Percentiles rank a stretch among this genome's conserved stretches.
These are phyloP conservation scores for Ophiostoma montium DNA, from an alignment of 2,329 filamentous ascomycete species.

Conservation along the genomic window DNA sequence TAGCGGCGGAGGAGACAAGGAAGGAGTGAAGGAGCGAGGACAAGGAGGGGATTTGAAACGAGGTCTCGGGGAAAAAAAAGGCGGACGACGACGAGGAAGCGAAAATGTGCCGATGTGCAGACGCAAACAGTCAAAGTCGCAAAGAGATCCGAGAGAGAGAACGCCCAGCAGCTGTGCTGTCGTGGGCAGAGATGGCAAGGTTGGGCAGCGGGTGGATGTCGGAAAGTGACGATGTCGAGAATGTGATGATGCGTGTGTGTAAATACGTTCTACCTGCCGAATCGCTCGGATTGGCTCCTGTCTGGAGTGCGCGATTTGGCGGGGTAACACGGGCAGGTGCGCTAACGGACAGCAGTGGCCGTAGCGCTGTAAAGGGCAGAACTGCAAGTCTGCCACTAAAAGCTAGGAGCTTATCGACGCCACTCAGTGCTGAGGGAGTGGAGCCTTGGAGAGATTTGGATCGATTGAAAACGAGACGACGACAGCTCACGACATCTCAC, in stretches of 20 bases:
- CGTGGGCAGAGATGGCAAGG: too few species aligned
- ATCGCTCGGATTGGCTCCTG: neutral
- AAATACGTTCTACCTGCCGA: neutral
- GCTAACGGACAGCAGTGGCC: neutral
- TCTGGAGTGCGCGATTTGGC: neutral
- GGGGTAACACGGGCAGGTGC: constrained; percentile 7
- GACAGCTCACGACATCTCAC: neutral
- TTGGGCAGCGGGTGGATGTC: too few species aligned
- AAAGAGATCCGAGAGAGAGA: too few species aligned
- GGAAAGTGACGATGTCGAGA: too few species aligned
- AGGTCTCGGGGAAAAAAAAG: too few species aligned
- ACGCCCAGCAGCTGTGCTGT: too few species aligned
- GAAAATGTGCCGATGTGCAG: neutral
- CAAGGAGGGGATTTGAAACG: neutral
- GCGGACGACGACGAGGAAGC: neutral
- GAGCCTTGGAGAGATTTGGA: neutral
- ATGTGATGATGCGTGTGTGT: neutral
- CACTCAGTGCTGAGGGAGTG: neutral
- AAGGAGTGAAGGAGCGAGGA: neutral
- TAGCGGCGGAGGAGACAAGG: constrained; percentile 17
- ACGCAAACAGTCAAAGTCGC: too few species aligned
- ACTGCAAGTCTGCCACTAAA: constrained; percentile 1
- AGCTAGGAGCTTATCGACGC: neutral
- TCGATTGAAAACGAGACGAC: neutral
- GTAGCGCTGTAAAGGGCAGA: neutral